A percentile compares a stretch with the other conserved stretches of the same genome.
These are phyloP conservation scores for Teratosphaeria zuluensis DNA, from an alignment of 2,329 filamentous ascomycete genomes.

Conservation along the genomic window DNA sequence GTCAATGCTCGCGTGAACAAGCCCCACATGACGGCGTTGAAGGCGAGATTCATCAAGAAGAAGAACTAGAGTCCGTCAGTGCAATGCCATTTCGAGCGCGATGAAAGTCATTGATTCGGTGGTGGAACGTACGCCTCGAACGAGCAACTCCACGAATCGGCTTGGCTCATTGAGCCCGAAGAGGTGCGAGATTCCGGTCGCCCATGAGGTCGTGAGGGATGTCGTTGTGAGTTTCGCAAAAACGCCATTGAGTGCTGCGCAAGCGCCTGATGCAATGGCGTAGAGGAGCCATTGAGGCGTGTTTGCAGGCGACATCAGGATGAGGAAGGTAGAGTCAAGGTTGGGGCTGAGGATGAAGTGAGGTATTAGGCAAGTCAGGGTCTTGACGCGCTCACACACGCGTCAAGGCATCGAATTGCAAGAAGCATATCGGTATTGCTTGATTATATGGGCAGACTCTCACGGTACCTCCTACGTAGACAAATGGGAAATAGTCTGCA, in stretches of 20 bases:
- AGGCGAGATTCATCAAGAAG: conserved; percentile 63
- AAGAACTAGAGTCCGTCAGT: conserved; percentile 41
- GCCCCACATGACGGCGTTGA: conserved; percentile 77
- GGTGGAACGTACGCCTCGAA: conserved; percentile 39
- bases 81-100: not conserved
- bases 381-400: not conserved
- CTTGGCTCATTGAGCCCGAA: conserved; percentile 39
- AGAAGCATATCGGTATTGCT: too few species aligned
- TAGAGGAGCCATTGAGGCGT: conserved; percentile 46
- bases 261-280: conserved; percentile 64
- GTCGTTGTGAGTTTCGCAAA: conserved; percentile 73
- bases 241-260: conserved; percentile 71
- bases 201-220: conserved; percentile 45
- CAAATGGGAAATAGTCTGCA: too few species aligned
- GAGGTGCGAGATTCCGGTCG: conserved; percentile 37
- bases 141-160: conserved; percentile 39
- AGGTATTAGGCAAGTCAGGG: not conserved
- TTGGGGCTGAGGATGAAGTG: not conserved
- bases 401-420: too few species aligned
- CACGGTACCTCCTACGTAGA: too few species aligned
- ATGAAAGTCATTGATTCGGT: not conserved
- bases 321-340: not conserved
- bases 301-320: conserved; percentile 1
- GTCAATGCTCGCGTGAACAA: conserved; percentile 73
- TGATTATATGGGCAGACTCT: too few species aligned